A percentile compares a stretch with the other conserved stretches of the same genome.
Evolutionary conservation across 208 protist species (phyloP).

Genomic region (Crithidia mellificae): DNA sequence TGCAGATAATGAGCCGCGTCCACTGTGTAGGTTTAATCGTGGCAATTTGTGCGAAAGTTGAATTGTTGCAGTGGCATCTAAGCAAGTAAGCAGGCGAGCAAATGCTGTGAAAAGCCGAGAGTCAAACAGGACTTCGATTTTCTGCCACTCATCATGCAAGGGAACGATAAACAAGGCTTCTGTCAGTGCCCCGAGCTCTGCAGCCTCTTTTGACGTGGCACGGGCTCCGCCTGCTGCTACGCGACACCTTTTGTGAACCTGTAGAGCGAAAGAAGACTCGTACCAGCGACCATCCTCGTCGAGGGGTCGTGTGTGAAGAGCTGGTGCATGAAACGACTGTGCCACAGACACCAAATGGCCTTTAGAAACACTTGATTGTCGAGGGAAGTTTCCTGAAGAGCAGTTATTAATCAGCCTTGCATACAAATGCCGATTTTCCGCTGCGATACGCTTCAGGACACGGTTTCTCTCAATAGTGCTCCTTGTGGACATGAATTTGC

Average conservation of each 20-base stretch:
- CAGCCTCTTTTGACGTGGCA: constrained; percentile 1
- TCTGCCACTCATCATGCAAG: neutral
- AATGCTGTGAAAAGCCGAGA: constrained; percentile 21
- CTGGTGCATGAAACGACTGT: neutral
- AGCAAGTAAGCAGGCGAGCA: neutral
- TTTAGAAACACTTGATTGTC: neutral
- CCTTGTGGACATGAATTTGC: constrained; percentile 34
- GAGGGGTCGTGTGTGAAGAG: constrained; percentile 16
- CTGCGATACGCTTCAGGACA: constrained; percentile 39
- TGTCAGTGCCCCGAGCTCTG: constrained; percentile 14
- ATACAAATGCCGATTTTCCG: constrained; percentile 46
- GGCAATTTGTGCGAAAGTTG: neutral
- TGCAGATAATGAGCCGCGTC: neutral
- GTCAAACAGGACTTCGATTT: constrained; percentile 11
- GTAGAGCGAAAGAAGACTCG: constrained; percentile 39
- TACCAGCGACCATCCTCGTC: constrained; percentile 1
- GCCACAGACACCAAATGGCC: too few species aligned
- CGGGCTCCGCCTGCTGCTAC: constrained; percentile 21
- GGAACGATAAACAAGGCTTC: constrained; percentile 19
- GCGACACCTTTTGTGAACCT: constrained; percentile 25
- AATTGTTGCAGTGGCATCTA: constrained; percentile 12
- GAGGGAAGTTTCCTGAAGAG: neutral
- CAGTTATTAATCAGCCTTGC: constrained; percentile 40
- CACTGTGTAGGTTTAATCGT: neutral
- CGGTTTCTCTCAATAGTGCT: constrained; percentile 38